These are phyloP conservation scores for Aristolochia californica DNA, from an alignment of 164 flowering plant genomes.

Conservation along the genomic window DNA sequence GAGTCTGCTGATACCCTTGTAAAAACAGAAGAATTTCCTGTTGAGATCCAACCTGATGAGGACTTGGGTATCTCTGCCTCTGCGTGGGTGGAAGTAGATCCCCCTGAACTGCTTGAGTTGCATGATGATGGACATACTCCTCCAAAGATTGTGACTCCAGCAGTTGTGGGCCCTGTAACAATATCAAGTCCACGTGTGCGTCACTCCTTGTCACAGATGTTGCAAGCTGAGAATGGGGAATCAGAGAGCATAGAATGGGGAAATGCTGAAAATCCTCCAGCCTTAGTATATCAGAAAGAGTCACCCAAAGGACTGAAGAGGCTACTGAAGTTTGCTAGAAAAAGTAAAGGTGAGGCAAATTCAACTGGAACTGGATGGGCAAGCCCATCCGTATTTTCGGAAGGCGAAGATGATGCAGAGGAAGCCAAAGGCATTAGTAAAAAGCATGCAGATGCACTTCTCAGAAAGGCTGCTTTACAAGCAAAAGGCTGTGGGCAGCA, in stretches of 20 bases:
- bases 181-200: slow-evolving; percentile 57
- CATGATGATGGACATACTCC: slow-evolving; percentile 7
- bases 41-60: slow-evolving; percentile 30
- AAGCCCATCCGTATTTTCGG: slow-evolving; percentile 63
- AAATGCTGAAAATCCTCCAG: slow-evolving; percentile 71
- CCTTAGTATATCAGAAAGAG: slow-evolving; percentile 64
- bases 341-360: slow-evolving; percentile 58
- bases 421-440: slow-evolving; percentile 39
- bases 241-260: slow-evolving; percentile 74
- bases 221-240: slow-evolving; percentile 76
- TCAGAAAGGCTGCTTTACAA: slow-evolving; percentile 47
- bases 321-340: slow-evolving; percentile 79
- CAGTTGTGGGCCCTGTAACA: slow-evolving; percentile 22
- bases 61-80: slow-evolving; percentile 50
- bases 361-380: slow-evolving; percentile 58
- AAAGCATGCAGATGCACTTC: slow-evolving; percentile 43
- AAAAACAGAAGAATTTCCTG: slow-evolving; percentile 16
- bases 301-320: slow-evolving; percentile 86
- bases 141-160: slow-evolving; percentile 15
- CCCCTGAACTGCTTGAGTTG: slow-evolving; percentile 23
- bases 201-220: slow-evolving; percentile 87
- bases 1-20: slow-evolving; percentile 16
- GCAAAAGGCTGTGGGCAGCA: slow-evolving; percentile 38
- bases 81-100: slow-evolving; percentile 72
- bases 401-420: slow-evolving; percentile 79